phyloP scores from a whole-genome alignment of 768 basidiomycete genomes.

The Gymnopilus junonius region DNA sequence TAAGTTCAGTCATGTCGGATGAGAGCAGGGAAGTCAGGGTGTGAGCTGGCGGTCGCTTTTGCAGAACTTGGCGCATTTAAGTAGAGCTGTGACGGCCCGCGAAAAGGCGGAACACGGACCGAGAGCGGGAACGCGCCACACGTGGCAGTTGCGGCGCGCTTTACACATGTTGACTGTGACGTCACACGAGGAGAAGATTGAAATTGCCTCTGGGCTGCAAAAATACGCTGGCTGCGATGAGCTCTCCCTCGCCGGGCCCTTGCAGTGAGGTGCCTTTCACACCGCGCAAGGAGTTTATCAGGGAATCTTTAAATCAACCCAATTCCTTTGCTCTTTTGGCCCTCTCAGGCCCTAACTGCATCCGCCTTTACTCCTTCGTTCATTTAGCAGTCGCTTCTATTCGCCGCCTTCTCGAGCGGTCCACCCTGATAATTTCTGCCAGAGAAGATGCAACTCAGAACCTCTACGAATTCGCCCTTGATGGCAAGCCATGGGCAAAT shows the following conservation, averaged over 20 bases:
- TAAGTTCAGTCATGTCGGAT: conserved; percentile 43
- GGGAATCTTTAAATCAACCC: conserved; percentile 49
- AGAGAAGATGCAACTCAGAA: conserved; percentile 62
- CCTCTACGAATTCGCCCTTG: conserved; percentile 67
- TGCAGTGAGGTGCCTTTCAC: conserved; percentile 54
- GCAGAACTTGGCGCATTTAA: not conserved
- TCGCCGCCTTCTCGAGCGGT: conserved; percentile 57
- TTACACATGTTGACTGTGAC: conserved; percentile 28
- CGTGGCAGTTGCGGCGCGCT: conserved; percentile 13
- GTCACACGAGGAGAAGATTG: conserved; percentile 20
- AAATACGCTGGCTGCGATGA: conserved; percentile 21
- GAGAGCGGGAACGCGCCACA: conserved; percentile 4
- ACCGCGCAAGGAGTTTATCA: conserved; percentile 76
- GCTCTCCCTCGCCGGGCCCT: conserved; percentile 28
- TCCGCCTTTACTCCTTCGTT: conserved; percentile 75
- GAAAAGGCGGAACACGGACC: conserved; percentile 1
- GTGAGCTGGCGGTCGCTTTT: not conserved
- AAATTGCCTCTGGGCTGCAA: conserved; percentile 5
- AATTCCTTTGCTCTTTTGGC: conserved; percentile 74
- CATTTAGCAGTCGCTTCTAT: conserved; percentile 54
- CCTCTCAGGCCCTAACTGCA: conserved; percentile 63
- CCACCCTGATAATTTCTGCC: conserved; percentile 44
- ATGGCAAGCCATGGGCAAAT: conserved; percentile 75
- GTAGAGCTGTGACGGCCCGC: conserved; percentile 9
- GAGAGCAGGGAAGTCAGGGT: conserved; percentile 3